Evolutionary conservation across 768 basidiomycete species (phyloP).

Genomic region (Pleurotus eryngii): DNA sequence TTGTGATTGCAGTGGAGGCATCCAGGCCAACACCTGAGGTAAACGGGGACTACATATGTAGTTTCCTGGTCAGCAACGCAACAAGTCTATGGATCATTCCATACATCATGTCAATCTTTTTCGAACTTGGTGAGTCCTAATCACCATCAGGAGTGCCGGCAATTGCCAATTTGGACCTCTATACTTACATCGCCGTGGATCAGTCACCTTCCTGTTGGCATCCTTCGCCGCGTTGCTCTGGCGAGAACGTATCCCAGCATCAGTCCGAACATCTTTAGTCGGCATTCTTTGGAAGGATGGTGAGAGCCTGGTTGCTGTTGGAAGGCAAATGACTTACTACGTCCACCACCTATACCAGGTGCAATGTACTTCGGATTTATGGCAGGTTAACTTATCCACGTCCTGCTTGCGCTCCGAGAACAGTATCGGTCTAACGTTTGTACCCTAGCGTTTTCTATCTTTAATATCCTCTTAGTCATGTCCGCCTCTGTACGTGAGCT

Average conservation of each 20-base stretch:
- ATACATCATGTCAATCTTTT: neutral
- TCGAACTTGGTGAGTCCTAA: neutral
- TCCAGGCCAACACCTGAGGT: too few species aligned
- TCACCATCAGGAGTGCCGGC: neutral
- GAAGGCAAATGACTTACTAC: too few species aligned
- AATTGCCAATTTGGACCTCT: too few species aligned
- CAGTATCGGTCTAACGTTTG: too few species aligned
- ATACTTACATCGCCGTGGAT: neutral
- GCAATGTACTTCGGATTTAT: constrained; percentile 2
- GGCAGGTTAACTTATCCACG: neutral
- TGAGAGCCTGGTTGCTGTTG: neutral
- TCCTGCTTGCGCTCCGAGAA: too few species aligned
- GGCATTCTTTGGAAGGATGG: neutral
- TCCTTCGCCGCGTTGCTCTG: neutral
- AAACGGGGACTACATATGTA: neutral
- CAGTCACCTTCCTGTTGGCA: neutral
- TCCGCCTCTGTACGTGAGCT: neutral
- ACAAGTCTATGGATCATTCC: neutral
- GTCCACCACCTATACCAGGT: neutral
- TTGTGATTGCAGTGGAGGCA: too few species aligned
- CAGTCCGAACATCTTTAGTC: neutral
- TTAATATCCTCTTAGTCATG: neutral
- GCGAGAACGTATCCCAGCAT: neutral
- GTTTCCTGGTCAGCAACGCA: neutral
- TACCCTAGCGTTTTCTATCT: neutral